A percentile compares a stretch with the other conserved stretches of the same genome.
phyloP scores from a whole-genome alignment of 2,329 filamentous ascomycete species.

The Tolypocladium guangdongense region DNA sequence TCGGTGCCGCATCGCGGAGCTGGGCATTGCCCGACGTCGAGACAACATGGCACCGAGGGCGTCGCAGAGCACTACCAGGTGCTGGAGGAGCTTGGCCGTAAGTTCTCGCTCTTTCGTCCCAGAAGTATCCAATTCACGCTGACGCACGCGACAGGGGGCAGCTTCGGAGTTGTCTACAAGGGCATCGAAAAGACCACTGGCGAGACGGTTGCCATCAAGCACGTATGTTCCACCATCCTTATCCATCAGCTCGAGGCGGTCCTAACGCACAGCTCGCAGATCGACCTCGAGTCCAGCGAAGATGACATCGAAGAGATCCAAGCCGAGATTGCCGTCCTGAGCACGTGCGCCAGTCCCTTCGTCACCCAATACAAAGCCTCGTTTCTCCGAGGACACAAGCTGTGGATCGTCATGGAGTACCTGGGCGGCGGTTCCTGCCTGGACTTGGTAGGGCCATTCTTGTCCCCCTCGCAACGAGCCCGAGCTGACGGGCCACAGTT shows the following conservation, averaged over 20 bases:
- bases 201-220: conserved; percentile 92
- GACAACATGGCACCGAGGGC: conserved; percentile 44
- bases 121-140: not conserved
- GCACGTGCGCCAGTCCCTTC: conserved; percentile 86
- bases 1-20: conserved; percentile 2
- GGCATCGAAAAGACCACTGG: conserved; percentile 85
- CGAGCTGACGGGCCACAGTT: conserved; percentile 45
- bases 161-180: conserved; percentile 95
- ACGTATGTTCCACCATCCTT: conserved; percentile 45
- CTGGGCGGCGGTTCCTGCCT: conserved; percentile 90
- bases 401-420: conserved; percentile 99
- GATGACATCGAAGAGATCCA: conserved; percentile 98
- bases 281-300: conserved; percentile 96
- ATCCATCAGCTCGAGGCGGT: not conserved
- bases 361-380: conserved; percentile 96
- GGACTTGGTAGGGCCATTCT: conserved; percentile 56
- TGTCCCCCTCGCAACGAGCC: not conserved
- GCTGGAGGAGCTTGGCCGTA: conserved; percentile 90
- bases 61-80: conserved; percentile 87
- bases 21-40: conserved; percentile 13
- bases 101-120: conserved; percentile 26
- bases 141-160: conserved; percentile 56
- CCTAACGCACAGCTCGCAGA: conserved; percentile 40
- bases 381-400: conserved; percentile 88
- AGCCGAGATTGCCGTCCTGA: conserved; percentile 89